Evolutionary conservation across 2,329 filamentous ascomycete species (phyloP).

Genomic region (Penicillium verrucosum): DNA sequence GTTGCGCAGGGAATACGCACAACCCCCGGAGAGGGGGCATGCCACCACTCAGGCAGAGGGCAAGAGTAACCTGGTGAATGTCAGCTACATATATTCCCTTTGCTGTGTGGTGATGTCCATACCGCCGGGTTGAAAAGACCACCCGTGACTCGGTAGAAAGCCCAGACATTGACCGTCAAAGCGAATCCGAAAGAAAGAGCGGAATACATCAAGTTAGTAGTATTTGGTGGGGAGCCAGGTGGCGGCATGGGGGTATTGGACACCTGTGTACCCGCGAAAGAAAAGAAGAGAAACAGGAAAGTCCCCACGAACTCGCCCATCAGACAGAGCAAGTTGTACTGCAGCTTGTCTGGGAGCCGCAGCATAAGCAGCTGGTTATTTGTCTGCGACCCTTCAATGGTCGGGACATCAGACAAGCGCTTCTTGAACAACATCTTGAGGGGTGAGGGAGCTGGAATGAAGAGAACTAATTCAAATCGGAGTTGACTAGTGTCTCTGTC

Average conservation of each 20-base stretch:
- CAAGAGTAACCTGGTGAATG: constrained; percentile 51
- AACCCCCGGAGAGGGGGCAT: constrained; percentile 53
- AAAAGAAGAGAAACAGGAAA: constrained; percentile 50
- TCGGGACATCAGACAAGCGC: constrained; percentile 12
- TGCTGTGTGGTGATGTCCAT: constrained; percentile 12
- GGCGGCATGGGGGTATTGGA: constrained; percentile 39
- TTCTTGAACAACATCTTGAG: constrained; percentile 12
- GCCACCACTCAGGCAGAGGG: constrained; percentile 57
- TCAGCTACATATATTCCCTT: not conserved
- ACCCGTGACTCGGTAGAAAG: constrained; percentile 53
- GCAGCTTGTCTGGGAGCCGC: constrained; percentile 31
- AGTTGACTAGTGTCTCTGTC: not conserved
- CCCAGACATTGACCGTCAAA: constrained; percentile 53
- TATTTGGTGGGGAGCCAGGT: constrained; percentile 35
- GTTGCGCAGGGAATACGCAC: constrained; percentile 55
- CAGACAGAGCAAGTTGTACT: constrained; percentile 48
- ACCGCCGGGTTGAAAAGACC: constrained; percentile 53
- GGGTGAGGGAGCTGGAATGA: not conserved
- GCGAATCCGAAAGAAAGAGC: constrained; percentile 47
- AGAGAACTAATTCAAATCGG: not conserved
- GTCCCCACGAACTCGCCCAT: constrained; percentile 54
- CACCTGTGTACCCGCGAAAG: constrained; percentile 48
- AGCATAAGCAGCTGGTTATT: constrained; percentile 35
- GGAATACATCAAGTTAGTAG: constrained; percentile 42
- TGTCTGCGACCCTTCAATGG: constrained; percentile 2